phyloP scores from a whole-genome alignment of 495 filamentous ascomycete genomes.

The Cercophora newfieldiana region DNA sequence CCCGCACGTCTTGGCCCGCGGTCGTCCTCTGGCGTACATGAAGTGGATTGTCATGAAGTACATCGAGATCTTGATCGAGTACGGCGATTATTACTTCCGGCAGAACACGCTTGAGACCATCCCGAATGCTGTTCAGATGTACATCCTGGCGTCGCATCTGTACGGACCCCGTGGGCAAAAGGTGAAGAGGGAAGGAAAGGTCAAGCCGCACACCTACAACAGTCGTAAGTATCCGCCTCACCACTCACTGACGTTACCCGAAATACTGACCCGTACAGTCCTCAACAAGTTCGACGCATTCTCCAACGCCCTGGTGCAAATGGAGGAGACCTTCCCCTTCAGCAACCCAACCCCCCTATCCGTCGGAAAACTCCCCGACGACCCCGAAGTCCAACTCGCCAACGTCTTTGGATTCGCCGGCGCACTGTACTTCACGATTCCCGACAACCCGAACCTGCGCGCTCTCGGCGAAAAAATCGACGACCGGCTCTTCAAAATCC shows the following conservation, averaged over 20 bases:
- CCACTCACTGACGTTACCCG: no score
- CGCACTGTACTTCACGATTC: neutral
- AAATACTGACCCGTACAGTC: no score
- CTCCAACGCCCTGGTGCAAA: no score
- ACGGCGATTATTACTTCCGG: slow-evolving; percentile 37
- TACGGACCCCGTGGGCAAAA: neutral
- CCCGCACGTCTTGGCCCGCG: slow-evolving; percentile 18
- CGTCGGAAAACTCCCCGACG: no score
- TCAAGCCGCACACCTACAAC: no score
- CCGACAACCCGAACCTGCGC: neutral
- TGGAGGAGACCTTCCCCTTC: no score
- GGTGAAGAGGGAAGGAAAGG: no score
- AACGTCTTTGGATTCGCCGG: neutral
- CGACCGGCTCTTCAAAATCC: neutral
- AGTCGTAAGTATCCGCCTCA: no score
- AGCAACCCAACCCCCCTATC: no score
- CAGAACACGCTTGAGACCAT: neutral
- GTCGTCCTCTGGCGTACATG: slow-evolving; percentile 37
- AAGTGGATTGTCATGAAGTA: slow-evolving; percentile 39
- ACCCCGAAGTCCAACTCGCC: no score
- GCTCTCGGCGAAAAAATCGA: neutral
- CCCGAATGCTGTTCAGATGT: neutral
- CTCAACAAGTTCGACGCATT: no score
- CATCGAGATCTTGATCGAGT: slow-evolving; percentile 37
- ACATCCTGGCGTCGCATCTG: neutral